phyloP scores from a whole-genome alignment of 345 rosid species.

The Eucalyptus cloeziana region DNA sequence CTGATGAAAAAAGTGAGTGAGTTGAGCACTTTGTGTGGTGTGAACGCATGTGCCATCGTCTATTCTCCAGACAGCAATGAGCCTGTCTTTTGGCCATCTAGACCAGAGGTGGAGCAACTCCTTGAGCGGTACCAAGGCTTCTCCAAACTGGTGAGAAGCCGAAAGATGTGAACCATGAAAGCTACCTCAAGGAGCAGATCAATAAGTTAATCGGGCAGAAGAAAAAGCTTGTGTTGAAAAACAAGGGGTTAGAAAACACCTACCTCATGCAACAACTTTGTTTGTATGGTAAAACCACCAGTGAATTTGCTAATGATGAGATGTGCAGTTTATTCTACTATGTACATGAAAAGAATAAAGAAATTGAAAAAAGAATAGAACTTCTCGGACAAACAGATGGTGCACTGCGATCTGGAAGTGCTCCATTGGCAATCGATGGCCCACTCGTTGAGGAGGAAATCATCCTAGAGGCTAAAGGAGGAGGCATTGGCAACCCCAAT shows the following conservation, averaged over 20 bases:
- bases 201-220: background rate
- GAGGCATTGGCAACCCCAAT: background rate
- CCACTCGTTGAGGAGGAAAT: background rate
- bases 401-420: background rate
- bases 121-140: background rate
- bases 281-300: background rate
- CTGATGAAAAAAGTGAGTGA: constrained; percentile 37
- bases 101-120: background rate
- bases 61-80: constrained; percentile 20
- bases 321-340: background rate
- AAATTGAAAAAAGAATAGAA: background rate
- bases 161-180: constrained; percentile 4
- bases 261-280: background rate
- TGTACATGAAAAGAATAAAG: background rate
- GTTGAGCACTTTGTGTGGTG: constrained; percentile 20
- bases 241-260: background rate
- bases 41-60: constrained; percentile 13
- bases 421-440: background rate
- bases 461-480: background rate
- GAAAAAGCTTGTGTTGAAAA: background rate
- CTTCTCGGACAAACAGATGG: background rate
- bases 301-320: background rate
- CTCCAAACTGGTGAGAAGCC: constrained; percentile 3
- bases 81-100: constrained; percentile 26
- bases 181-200: background rate